Conservation (phyloP, 495 filamentous ascomycete species). For the Aspergillus mulundensis region DNA sequence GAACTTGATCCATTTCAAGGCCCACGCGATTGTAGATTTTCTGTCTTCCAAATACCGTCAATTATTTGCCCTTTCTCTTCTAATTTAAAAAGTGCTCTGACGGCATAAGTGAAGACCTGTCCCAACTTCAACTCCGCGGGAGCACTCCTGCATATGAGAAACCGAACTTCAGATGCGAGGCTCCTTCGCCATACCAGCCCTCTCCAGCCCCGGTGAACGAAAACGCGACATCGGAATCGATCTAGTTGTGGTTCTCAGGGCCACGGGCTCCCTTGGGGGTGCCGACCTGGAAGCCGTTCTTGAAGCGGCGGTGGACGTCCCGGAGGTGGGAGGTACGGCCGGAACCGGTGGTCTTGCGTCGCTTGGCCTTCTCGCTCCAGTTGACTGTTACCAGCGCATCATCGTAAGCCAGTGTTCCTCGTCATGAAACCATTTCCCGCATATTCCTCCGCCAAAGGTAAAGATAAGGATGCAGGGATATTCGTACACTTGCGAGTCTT, state of each 20-base stretch:
- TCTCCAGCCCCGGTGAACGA: constrained; percentile 45
- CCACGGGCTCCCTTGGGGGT: constrained; percentile 80
- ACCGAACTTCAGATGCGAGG: constrained; percentile 42
- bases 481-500: constrained; percentile 98
- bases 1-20: constrained; percentile 24
- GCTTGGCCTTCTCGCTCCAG: constrained; percentile 99
- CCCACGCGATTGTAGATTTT: constrained; percentile 20
- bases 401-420: constrained; percentile 29
- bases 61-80: constrained; percentile 17
- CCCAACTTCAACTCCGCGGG: constrained; percentile 40
- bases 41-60: constrained; percentile 25
- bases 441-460: constrained; percentile 6
- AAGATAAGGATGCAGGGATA: constrained; percentile 18
- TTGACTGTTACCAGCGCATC: constrained; percentile 63
- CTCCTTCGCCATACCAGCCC: constrained; percentile 43
- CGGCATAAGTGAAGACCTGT: constrained; percentile 31
- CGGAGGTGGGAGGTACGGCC: constrained; percentile 92
- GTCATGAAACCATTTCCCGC: constrained; percentile 6
- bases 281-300: constrained; percentile 94
- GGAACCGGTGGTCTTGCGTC: constrained; percentile 97
- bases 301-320: constrained; percentile 81
- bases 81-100: constrained; percentile 26
- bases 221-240: constrained; percentile 41
- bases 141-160: constrained; percentile 34
- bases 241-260: constrained; percentile 47